Conservation (phyloP, 2,329 filamentous ascomycete genomes). For the Thelonectria discophora region DNA sequence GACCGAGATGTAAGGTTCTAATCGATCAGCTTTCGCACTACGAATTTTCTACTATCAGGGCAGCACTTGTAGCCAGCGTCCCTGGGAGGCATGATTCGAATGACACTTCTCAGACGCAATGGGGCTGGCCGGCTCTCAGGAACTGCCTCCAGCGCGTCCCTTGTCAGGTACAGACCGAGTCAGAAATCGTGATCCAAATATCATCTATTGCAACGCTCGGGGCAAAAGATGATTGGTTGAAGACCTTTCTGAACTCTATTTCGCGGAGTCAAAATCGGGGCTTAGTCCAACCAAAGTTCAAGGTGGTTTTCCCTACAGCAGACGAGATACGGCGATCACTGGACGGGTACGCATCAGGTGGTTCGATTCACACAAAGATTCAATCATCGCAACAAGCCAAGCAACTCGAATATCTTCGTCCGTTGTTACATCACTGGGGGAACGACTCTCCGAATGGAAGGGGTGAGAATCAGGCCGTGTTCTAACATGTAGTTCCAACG, state of each 20-base stretch:
- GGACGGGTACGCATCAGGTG: constrained; percentile 80
- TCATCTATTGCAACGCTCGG: constrained; percentile 87
- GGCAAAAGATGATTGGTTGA: constrained; percentile 75
- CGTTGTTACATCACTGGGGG: constrained; percentile 79
- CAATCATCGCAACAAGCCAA: constrained; percentile 74
- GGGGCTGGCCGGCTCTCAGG: constrained; percentile 78
- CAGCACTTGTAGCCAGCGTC: constrained; percentile 79
- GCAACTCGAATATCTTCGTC: constrained; percentile 76
- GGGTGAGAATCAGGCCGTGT: constrained; percentile 33
- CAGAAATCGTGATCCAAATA: constrained; percentile 70
- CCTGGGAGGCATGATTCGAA: constrained; percentile 70
- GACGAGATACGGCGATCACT: constrained; percentile 80
- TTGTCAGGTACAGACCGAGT: constrained; percentile 46
- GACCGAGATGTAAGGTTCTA: constrained; percentile 63
- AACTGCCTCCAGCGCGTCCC: constrained; percentile 66
- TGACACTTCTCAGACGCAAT: constrained; percentile 64
- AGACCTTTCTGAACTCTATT: constrained; percentile 66
- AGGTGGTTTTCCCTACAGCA: constrained; percentile 82
- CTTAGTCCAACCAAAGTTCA: constrained; percentile 60
- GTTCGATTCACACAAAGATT: constrained; percentile 83
- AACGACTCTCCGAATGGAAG: constrained; percentile 60
- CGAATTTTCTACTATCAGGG: constrained; percentile 76
- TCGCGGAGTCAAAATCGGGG: constrained; percentile 42
- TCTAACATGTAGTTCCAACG: background rate
- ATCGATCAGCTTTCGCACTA: constrained; percentile 65